These are phyloP conservation scores for Fusarium cicatricum DNA, from an alignment of 2,329 filamentous ascomycete species.

Conservation along the genomic window DNA sequence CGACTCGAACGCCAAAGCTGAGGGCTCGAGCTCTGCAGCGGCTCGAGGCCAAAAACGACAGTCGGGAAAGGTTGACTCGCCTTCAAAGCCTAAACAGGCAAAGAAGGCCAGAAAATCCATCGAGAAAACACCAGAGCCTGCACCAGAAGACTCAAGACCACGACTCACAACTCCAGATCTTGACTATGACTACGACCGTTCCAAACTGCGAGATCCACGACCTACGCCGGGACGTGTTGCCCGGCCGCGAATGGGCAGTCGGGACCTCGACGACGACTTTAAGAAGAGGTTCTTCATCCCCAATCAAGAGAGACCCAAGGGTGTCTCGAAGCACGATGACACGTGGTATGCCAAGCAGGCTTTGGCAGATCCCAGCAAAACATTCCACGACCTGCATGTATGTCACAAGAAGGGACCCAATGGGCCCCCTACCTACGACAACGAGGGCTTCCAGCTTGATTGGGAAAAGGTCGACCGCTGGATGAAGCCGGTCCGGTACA, in stretches of 20 bases:
- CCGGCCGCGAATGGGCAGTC: background rate
- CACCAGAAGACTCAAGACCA: background rate
- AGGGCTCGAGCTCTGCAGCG: background rate
- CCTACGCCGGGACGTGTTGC: conserved; percentile 23
- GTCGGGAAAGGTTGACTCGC: background rate
- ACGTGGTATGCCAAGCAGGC: background rate
- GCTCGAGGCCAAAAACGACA: conserved; percentile 11
- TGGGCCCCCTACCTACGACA: conserved; percentile 26
- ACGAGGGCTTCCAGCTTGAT: conserved; percentile 29
- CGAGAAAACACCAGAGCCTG: background rate
- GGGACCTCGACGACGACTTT: conserved; percentile 18
- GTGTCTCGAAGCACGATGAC: background rate
- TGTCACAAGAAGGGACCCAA: conserved; percentile 30
- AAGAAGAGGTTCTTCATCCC: conserved; percentile 17
- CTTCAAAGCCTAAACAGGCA: conserved; percentile 10
- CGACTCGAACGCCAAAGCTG: background rate
- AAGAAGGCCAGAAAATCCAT: background rate
- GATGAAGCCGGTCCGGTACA: conserved; percentile 27
- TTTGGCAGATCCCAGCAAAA: background rate
- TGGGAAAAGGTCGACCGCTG: conserved; percentile 21
- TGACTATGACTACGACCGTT: conserved; percentile 26
- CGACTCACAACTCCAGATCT: conserved; percentile 12
- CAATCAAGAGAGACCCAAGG: background rate
- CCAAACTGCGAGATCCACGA: conserved; percentile 21
- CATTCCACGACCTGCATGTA: conserved; percentile 18